phyloP scores from a whole-genome alignment of 192 early-diverging fungal genomes.

The Umbelopsis vinacea region DNA sequence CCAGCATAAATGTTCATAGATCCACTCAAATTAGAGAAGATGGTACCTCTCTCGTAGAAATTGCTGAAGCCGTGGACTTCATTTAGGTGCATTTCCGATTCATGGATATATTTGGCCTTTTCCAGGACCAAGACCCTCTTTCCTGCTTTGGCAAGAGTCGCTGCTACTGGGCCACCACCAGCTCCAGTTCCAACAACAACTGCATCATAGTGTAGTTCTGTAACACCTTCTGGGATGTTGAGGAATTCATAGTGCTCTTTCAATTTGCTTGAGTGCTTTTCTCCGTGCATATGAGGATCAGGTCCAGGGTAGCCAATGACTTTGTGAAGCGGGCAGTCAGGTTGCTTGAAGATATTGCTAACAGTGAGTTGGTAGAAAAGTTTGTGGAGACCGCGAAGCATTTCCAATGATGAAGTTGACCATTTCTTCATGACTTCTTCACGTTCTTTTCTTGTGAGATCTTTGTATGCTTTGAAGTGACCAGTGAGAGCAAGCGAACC shows the following conservation, averaged over 20 bases:
- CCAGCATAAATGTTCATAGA: conserved; percentile 62
- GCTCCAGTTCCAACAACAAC: conserved; percentile 74
- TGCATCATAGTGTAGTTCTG: conserved; percentile 58
- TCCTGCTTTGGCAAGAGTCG: conserved; percentile 65
- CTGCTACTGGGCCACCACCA: conserved; percentile 66
- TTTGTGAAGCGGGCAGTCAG: conserved; percentile 35
- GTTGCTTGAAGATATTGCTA: conserved; percentile 31
- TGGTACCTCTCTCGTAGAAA: conserved; percentile 61
- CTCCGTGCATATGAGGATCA: conserved; percentile 37
- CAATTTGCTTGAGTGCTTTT: conserved; percentile 41
- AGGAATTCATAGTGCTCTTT: conserved; percentile 54
- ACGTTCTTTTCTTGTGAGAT: conserved; percentile 35
- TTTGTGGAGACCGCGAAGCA: conserved; percentile 35
- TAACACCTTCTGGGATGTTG: conserved; percentile 39
- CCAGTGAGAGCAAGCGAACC: conserved; percentile 41
- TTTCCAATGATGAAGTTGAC: conserved; percentile 21
- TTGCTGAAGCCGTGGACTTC: conserved; percentile 54
- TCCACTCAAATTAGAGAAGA: conserved; percentile 55
- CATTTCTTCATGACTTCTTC: conserved; percentile 39
- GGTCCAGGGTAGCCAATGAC: conserved; percentile 59
- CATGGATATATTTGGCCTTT: conserved; percentile 66
- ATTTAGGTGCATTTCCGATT: conserved; percentile 52
- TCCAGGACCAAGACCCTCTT: conserved; percentile 74
- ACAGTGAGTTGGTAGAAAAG: conserved; percentile 34
- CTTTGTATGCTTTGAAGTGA: conserved; percentile 32